phyloP scores from a whole-genome alignment of 208 protist genomes.

The Trypanosoma vivax region DNA sequence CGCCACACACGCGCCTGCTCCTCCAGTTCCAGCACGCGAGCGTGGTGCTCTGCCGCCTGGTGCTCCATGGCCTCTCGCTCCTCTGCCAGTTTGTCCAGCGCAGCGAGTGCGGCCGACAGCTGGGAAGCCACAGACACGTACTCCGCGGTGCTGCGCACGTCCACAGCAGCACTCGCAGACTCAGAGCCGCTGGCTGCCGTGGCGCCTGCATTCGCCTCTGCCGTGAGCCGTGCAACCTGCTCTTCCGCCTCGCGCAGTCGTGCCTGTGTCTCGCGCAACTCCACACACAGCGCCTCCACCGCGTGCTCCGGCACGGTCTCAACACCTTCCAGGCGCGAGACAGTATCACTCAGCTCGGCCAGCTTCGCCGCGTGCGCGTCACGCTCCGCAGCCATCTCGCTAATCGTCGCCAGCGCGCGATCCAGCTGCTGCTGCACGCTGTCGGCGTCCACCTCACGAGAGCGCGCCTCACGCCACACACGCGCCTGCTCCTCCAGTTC shows the following conservation, averaged over 20 bases:
- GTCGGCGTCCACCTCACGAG: slow-evolving; percentile 10
- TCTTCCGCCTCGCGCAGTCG: slow-evolving; percentile 16
- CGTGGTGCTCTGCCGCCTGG: background rate
- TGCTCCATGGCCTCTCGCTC: background rate
- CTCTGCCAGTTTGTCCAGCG: background rate
- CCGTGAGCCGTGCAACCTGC: slow-evolving; percentile 6
- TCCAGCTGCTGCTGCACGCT: slow-evolving; percentile 15
- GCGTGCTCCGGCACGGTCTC: background rate
- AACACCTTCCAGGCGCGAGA: slow-evolving; percentile 3
- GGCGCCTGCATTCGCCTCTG: slow-evolving; percentile 9
- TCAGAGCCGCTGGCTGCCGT: background rate
- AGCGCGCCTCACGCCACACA: background rate
- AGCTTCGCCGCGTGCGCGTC: slow-evolving; percentile 6
- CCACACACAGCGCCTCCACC: slow-evolving; percentile 7
- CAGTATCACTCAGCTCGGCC: background rate
- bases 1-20: no score
- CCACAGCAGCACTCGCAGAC: background rate
- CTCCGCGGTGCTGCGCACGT: background rate
- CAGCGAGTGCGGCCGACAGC: background rate
- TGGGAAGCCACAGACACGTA: background rate
- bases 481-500: background rate
- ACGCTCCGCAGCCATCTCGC: slow-evolving; percentile 8
- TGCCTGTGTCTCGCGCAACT: slow-evolving; percentile 13
- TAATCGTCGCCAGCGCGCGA: slow-evolving; percentile 10
- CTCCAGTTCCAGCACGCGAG: background rate